These are phyloP conservation scores for Geranium incanum DNA, from an alignment of 441 rosid genomes.

Conservation along the genomic window DNA sequence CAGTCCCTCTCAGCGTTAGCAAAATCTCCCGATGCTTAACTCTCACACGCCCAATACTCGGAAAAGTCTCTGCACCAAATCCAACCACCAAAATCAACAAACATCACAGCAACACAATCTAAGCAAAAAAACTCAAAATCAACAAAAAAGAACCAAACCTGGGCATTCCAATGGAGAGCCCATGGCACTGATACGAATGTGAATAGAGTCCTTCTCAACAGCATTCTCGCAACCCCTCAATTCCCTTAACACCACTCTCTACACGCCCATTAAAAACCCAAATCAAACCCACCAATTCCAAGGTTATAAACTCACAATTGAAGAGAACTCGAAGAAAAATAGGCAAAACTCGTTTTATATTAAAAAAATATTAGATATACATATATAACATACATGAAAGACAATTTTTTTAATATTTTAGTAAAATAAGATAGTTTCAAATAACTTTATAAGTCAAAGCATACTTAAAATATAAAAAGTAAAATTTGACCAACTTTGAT, in stretches of 20 bases:
- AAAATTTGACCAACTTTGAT: no score
- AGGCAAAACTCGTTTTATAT: no score
- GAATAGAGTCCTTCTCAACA: constrained; percentile 65
- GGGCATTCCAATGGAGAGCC: constrained; percentile 84
- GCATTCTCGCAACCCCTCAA: constrained; percentile 47
- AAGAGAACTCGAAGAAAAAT: no score
- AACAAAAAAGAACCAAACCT: constrained; percentile 37
- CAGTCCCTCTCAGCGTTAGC: constrained; percentile 79
- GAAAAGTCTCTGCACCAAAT: constrained; percentile 56
- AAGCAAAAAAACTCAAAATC: constrained; percentile 3
- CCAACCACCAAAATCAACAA: constrained; percentile 15
- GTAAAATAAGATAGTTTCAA: no score
- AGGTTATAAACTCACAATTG: no score
- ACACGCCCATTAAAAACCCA: constrained; percentile 20
- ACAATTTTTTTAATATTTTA: no score
- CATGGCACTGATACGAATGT: constrained; percentile 63
- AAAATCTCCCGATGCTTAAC: constrained; percentile 83
- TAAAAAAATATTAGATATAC: no score
- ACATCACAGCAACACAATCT: neutral
- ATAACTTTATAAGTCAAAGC: no score
- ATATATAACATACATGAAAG: no score
- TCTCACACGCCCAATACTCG: constrained; percentile 79
- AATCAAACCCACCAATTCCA: constrained; percentile 2
- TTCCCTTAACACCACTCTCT: constrained; percentile 60
- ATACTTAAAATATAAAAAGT: no score